Evolutionary conservation across 495 filamentous ascomycete genomes (phyloP).

Genomic region (Chaetomium cochliodes): DNA sequence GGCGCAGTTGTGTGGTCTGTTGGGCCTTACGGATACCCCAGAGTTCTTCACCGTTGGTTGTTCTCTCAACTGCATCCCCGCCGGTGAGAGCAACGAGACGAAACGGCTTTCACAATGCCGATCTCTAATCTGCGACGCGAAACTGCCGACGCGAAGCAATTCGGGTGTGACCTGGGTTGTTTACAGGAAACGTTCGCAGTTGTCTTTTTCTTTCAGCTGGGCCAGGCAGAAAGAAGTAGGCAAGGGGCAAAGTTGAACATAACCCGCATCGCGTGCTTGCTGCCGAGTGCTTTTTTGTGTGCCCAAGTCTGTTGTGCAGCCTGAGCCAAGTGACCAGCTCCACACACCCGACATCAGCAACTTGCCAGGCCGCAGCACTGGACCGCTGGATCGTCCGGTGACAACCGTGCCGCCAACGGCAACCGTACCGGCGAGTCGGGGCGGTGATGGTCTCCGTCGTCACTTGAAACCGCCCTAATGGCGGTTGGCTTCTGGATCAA

Average conservation of each 20-base stretch:
- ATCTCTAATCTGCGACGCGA: too few species aligned
- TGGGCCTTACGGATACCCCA: too few species aligned
- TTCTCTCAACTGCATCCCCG: too few species aligned
- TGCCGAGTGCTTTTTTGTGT: conserved; percentile 4
- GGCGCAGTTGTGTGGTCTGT: too few species aligned
- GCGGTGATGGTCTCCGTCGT: neutral
- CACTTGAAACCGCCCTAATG: neutral
- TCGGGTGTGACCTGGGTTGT: too few species aligned
- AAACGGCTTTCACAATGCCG: too few species aligned
- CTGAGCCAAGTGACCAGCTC: neutral
- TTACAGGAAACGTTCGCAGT: too few species aligned
- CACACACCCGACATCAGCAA: conserved; percentile 3
- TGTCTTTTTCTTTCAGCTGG: too few species aligned
- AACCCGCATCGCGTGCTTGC: neutral
- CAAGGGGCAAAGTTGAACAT: neutral
- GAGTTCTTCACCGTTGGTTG: too few species aligned
- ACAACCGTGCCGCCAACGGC: conserved; percentile 3
- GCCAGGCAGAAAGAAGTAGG: neutral
- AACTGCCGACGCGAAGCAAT: too few species aligned
- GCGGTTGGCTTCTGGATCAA: conserved; percentile 4
- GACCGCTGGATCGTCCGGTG: neutral
- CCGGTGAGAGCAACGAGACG: too few species aligned
- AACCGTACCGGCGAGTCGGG: conserved; percentile 7
- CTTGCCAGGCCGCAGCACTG: neutral
- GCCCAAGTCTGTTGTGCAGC: conserved; percentile 1